Evolutionary conservation across 2,329 filamentous ascomycete species (phyloP).

Genomic region (Fusarium graminum): DNA sequence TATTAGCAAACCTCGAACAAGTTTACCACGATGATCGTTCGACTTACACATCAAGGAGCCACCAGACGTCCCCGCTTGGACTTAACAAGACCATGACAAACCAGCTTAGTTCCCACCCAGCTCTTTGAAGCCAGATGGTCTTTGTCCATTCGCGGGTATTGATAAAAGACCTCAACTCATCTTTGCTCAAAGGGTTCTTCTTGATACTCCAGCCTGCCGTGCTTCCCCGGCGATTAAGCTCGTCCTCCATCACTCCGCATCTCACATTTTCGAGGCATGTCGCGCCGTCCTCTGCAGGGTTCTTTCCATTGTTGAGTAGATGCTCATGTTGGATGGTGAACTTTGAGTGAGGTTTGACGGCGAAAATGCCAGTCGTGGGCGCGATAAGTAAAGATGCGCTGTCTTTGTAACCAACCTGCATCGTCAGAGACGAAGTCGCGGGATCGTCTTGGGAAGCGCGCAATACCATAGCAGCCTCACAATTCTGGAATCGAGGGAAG

Average conservation of each 20-base stretch:
- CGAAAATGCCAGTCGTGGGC: constrained; percentile 81
- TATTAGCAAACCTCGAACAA: constrained; percentile 33
- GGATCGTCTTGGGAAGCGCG: constrained; percentile 72
- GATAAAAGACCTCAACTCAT: constrained; percentile 70
- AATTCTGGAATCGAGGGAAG: constrained; percentile 71
- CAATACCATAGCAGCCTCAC: constrained; percentile 70
- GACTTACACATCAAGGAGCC: constrained; percentile 74
- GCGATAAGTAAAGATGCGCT: constrained; percentile 76
- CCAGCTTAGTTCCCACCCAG: constrained; percentile 80
- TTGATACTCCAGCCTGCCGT: constrained; percentile 73
- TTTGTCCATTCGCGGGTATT: constrained; percentile 74
- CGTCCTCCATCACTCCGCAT: constrained; percentile 71
- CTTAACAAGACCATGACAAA: constrained; percentile 78
- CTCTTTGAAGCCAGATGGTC: constrained; percentile 76
- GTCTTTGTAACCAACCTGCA: constrained; percentile 76
- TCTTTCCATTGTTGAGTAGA: constrained; percentile 71
- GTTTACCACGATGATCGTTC: not conserved
- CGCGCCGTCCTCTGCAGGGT: constrained; percentile 70
- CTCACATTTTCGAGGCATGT: constrained; percentile 71
- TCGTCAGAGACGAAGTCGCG: constrained; percentile 73
- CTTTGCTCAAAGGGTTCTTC: constrained; percentile 62
- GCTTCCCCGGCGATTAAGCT: constrained; percentile 70
- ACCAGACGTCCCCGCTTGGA: constrained; percentile 82
- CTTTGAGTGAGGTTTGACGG: constrained; percentile 74
- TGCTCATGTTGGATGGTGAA: constrained; percentile 70